Evolutionary conservation across 768 basidiomycete species (phyloP), one percentile per base, ranked within the genome.

Genomic region (Macrolepiota albuminosa): DNA sequence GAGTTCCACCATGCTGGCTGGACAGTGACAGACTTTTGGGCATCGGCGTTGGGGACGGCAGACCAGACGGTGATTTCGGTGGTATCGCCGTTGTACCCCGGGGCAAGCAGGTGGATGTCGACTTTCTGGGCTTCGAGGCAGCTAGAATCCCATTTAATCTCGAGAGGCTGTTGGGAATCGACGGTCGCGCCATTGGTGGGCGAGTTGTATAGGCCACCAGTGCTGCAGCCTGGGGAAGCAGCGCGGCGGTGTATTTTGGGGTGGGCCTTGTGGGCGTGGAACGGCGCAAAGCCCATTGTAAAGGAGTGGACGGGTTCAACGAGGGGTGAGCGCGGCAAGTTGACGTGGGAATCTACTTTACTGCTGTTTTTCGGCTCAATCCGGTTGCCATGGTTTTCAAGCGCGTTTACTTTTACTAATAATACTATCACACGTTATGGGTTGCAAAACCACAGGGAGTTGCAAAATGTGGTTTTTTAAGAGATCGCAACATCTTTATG

Each of bases 41-140:
- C 88, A 4, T 73, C 13, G 6, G 74, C 63, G 66, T 73, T 83
- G 51, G 76, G 72, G 56, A 91, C 79, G 36, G 71, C 71, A 45
- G 78, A 61, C 85, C 86, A 93, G 43, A 78, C 71, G 58, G 90
- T 83, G 24, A 62, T 37, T 18, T 65, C 59, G 49, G 89, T 72
- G 50, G 75, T 78, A 4, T 81, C 72, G 40, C 58, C 69, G 36
- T 64, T 57, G 2, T 75, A 67, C 34, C 71, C 67, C 0, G 86
- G 84, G 0, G 83, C 83, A 64, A 81, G 81, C 55, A 92, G 81
- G 64, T 86, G 85, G 67, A 93, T 87, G 72, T 91, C 88, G 68
- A 87, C 76, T 40, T 76, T 74, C 1, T 67, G 60, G 29, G 82
- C 73, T 34, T 68, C 29, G 36, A 88, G 66, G 71, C 88, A 90